These are phyloP conservation scores for Penicillium freii DNA, from an alignment of 2,329 filamentous ascomycete species.

Conservation along the genomic window DNA sequence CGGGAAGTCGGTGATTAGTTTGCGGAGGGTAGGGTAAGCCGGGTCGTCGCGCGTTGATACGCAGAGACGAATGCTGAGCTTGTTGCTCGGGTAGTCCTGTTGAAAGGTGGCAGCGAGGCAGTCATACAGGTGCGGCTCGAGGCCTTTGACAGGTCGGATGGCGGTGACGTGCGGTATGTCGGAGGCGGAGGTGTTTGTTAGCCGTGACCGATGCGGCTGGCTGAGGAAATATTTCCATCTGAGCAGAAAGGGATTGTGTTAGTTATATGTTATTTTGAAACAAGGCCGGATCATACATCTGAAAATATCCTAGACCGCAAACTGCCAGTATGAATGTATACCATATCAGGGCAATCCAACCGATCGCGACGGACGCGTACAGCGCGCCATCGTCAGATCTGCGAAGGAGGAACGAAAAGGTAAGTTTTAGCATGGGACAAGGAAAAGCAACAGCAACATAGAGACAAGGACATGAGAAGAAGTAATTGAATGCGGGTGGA, in stretches of 20 bases:
- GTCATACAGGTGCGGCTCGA: slow-evolving; percentile 86
- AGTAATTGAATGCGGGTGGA: slow-evolving; percentile 2
- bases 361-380: slow-evolving; percentile 41
- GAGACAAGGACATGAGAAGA: slow-evolving; percentile 15
- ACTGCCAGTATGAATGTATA: slow-evolving; percentile 56
- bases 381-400: slow-evolving; percentile 30
- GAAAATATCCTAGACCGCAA: slow-evolving; percentile 57
- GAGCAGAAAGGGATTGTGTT: slow-evolving; percentile 6
- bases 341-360: slow-evolving; percentile 54
- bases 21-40: slow-evolving; percentile 69
- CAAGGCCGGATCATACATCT: slow-evolving; percentile 48
- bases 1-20: slow-evolving; percentile 71
- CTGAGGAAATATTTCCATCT: slow-evolving; percentile 57
- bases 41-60: slow-evolving; percentile 72
- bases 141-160: slow-evolving; percentile 88
- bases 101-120: slow-evolving; percentile 83
- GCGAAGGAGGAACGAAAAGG: slow-evolving; percentile 21
- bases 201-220: slow-evolving; percentile 45
- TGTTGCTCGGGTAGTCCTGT: slow-evolving; percentile 75
- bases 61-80: slow-evolving; percentile 78
- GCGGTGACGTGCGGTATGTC: slow-evolving; percentile 79
- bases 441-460: slow-evolving; percentile 2
- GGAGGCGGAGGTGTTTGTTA: slow-evolving; percentile 30
- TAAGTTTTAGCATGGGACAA: slow-evolving; percentile 33
- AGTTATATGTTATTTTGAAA: not conserved